Evolutionary conservation across 192 early-diverging fungal species (phyloP).

Genomic region (Entomortierella beljakovae): DNA sequence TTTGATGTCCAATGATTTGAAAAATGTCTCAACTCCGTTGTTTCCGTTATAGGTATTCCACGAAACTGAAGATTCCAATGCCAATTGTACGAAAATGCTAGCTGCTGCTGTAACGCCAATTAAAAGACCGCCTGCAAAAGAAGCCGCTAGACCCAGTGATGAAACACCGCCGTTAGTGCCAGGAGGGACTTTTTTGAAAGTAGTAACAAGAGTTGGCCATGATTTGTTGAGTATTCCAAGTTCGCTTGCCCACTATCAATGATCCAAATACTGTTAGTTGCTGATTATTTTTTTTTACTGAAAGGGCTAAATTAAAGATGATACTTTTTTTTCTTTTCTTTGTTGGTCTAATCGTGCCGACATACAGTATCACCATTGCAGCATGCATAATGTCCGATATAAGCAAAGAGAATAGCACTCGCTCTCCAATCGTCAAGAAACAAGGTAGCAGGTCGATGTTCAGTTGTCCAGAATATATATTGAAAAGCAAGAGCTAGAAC

Average conservation of each 20-base stretch:
- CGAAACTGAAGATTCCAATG: slow-evolving; percentile 44
- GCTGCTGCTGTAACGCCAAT: slow-evolving; percentile 74
- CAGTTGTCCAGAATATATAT: slow-evolving; percentile 46
- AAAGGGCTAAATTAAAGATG: neutral
- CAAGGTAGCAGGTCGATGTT: slow-evolving; percentile 35
- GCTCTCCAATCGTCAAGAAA: slow-evolving; percentile 43
- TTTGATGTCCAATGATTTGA: slow-evolving; percentile 41
- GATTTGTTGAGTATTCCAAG: slow-evolving; percentile 82
- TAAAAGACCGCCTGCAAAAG: slow-evolving; percentile 77
- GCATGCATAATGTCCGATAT: slow-evolving; percentile 68
- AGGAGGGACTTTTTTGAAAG: slow-evolving; percentile 79
- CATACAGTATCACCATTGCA: slow-evolving; percentile 71
- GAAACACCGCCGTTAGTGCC: slow-evolving; percentile 93
- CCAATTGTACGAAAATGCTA: slow-evolving; percentile 61
- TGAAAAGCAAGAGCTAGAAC: slow-evolving; percentile 55
- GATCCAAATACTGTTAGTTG: no score
- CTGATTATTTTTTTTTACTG: neutral
- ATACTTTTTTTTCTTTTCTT: slow-evolving; percentile 1
- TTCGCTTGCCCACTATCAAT: slow-evolving; percentile 92
- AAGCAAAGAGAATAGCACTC: slow-evolving; percentile 57
- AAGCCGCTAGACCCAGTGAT: slow-evolving; percentile 78
- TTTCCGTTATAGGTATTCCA: slow-evolving; percentile 30
- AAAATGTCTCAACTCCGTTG: slow-evolving; percentile 37
- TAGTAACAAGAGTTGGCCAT: slow-evolving; percentile 88
- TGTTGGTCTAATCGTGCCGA: neutral